Conservation (phyloP, 192 early-diverging fungal species). For the Umbelopsis sp. region DNA sequence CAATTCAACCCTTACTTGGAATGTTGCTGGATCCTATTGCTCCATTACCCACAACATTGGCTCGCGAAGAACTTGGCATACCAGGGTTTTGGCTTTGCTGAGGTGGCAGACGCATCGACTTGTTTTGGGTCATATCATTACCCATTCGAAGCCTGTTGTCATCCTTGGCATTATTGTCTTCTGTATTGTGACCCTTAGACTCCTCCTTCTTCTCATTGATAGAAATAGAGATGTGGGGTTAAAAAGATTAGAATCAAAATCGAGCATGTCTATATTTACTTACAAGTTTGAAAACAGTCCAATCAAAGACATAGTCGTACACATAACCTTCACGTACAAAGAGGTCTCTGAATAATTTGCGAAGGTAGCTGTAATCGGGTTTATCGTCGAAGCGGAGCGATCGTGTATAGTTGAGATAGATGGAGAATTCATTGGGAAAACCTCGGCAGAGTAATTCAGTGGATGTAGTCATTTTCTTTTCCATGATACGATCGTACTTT, state of each 20-base stretch:
- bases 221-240: background rate
- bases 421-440: conserved; percentile 83
- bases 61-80: conserved; percentile 12
- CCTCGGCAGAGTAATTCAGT: conserved; percentile 83
- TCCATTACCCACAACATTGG: background rate
- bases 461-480: conserved; percentile 87
- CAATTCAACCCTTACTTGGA: background rate
- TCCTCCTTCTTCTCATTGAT: conserved; percentile 7
- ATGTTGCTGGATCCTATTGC: background rate
- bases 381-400: conserved; percentile 88
- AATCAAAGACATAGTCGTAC: conserved; percentile 91
- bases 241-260: background rate
- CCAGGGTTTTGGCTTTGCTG: background rate
- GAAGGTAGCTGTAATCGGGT: conserved; percentile 89
- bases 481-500: conserved; percentile 95
- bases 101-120: conserved; percentile 1
- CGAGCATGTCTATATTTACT: conserved; percentile 14
- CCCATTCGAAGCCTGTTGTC: background rate
- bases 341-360: conserved; percentile 82
- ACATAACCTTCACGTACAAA: conserved; percentile 82
- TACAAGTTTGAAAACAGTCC: conserved; percentile 75
- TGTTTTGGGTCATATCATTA: background rate
- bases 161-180: background rate
- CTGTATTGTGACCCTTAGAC: background rate
- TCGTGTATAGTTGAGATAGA: conserved; percentile 87